Conservation (phyloP, 768 basidiomycete genomes). For the Strobilomyces echinocephalus region DNA sequence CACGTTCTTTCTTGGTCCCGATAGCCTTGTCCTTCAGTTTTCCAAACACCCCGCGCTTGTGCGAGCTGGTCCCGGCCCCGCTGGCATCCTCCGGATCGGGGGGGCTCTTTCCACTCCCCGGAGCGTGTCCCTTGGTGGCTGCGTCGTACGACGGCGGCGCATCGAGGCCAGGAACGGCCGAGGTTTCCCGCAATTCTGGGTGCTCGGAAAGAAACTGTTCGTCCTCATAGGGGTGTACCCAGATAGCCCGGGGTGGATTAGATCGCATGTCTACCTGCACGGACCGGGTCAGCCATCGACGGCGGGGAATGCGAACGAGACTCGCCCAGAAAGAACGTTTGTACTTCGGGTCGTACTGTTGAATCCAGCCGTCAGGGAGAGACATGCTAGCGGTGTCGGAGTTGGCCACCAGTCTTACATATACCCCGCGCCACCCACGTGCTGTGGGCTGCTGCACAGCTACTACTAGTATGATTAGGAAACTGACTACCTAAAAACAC, state of each 20-base stretch:
- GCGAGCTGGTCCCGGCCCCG: slow-evolving; percentile 1
- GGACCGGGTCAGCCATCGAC: neutral
- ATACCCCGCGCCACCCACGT: slow-evolving; percentile 5
- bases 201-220: slow-evolving; percentile 55
- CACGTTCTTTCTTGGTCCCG: slow-evolving; percentile 61
- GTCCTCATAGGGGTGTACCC: slow-evolving; percentile 72
- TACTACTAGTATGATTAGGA: neutral
- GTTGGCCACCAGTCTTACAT: neutral
- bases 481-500: neutral
- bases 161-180: neutral
- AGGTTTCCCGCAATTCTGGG: slow-evolving; percentile 36
- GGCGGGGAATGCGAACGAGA: neutral
- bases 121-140: slow-evolving; percentile 28
- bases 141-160: slow-evolving; percentile 28
- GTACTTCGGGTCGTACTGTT: slow-evolving; percentile 40
- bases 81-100: neutral
- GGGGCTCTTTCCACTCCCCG: slow-evolving; percentile 8
- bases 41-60: slow-evolving; percentile 52
- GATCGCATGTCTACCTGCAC: slow-evolving; percentile 59
- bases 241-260: slow-evolving; percentile 60
- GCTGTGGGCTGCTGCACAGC: slow-evolving; percentile 12
- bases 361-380: slow-evolving; percentile 56
- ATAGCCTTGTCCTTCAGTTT: slow-evolving; percentile 61
- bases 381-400: slow-evolving; percentile 23
- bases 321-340: slow-evolving; percentile 49